Evolutionary conservation across 1,284 basidiomycete genomes (phyloP).

Genomic region (Vanrija sp.): DNA sequence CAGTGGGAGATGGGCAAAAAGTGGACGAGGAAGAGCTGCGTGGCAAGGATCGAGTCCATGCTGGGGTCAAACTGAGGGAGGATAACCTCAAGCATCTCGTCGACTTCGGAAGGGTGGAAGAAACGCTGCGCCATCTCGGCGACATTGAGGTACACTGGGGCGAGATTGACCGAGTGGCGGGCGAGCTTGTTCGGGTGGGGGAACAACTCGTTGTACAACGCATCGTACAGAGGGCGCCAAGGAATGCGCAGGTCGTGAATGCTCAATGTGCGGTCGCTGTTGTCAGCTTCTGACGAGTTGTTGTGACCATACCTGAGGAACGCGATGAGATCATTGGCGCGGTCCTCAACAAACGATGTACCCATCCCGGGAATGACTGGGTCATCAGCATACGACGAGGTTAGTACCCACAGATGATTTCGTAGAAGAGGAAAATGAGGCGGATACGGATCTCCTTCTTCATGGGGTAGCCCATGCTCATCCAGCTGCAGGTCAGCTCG

Average conservation of each 20-base stretch:
- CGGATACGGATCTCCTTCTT: slow-evolving; percentile 71
- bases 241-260: slow-evolving; percentile 80
- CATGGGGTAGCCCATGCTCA: slow-evolving; percentile 77
- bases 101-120: slow-evolving; percentile 82
- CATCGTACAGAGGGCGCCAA: slow-evolving; percentile 80
- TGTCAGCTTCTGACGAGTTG: slow-evolving; percentile 51
- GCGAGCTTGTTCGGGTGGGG: slow-evolving; percentile 76
- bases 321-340: slow-evolving; percentile 51
- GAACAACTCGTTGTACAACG: slow-evolving; percentile 76
- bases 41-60: slow-evolving; percentile 70
- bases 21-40: slow-evolving; percentile 74
- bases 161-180: slow-evolving; percentile 59
- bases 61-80: slow-evolving; percentile 66
- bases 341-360: slow-evolving; percentile 51
- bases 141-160: slow-evolving; percentile 67
- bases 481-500: slow-evolving; percentile 58
- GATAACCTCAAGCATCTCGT: slow-evolving; percentile 75
- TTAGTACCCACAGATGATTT: slow-evolving; percentile 49
- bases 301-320: slow-evolving; percentile 59
- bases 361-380: slow-evolving; percentile 56
- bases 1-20: slow-evolving; percentile 75
- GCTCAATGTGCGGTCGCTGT: slow-evolving; percentile 67
- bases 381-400: not conserved
- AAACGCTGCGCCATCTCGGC: slow-evolving; percentile 78
- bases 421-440: slow-evolving; percentile 76